These are phyloP conservation scores for Trichomonas tenax DNA, from an alignment of 208 protist species.

Conservation along the genomic window DNA sequence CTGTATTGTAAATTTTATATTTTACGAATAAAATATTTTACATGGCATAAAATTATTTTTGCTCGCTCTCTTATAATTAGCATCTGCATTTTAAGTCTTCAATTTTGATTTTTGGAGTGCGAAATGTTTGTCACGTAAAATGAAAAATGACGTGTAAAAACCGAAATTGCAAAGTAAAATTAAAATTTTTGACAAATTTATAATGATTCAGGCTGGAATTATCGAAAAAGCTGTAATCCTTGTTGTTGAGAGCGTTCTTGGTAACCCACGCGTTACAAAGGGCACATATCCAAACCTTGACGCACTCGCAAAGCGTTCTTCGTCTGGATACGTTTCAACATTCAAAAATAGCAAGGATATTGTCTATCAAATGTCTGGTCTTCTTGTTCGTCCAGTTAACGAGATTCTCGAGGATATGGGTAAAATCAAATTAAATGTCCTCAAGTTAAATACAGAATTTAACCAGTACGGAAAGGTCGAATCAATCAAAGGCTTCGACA, in stretches of 20 bases:
- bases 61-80: too few species aligned
- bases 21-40: too few species aligned
- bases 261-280: neutral
- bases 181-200: neutral
- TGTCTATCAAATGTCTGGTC: neutral
- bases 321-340: neutral
- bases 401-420: neutral
- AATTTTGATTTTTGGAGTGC: too few species aligned
- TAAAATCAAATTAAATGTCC: neutral
- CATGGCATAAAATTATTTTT: too few species aligned
- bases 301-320: neutral
- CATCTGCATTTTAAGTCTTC: too few species aligned
- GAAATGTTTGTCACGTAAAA: too few species aligned
- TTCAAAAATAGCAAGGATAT: neutral
- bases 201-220: neutral
- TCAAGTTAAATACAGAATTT: neutral
- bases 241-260: neutral
- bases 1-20: too few species aligned
- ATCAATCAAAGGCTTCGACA: neutral
- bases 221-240: neutral
- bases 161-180: too few species aligned
- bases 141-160: too few species aligned
- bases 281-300: neutral
- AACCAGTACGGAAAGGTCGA: neutral
- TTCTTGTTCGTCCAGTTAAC: neutral